Conservation (phyloP, 805 yeast species). For the Kuraishia hungarica region DNA sequence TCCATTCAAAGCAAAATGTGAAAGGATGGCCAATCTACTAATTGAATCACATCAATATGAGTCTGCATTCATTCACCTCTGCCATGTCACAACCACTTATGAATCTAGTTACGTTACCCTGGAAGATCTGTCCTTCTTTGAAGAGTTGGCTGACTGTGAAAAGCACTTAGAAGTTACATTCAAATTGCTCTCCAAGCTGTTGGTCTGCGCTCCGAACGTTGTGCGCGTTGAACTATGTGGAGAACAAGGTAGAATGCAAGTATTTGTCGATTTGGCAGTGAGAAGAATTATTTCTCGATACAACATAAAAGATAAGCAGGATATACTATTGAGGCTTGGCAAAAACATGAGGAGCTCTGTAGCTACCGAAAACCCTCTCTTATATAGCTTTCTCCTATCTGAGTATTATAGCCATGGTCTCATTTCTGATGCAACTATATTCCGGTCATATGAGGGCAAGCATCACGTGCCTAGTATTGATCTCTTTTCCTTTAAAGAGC, state of each 20-base stretch:
- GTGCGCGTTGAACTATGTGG: slow-evolving; percentile 7
- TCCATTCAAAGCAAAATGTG: slow-evolving; percentile 21
- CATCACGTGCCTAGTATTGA: background rate
- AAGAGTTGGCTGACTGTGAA: slow-evolving; percentile 4
- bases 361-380: background rate
- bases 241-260: slow-evolving; percentile 11
- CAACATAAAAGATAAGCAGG: slow-evolving; percentile 13
- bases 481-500: background rate
- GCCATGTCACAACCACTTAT: background rate
- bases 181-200: slow-evolving; percentile 10
- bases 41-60: slow-evolving; percentile 11
- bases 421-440: background rate
- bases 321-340: slow-evolving; percentile 12
- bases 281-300: slow-evolving; percentile 15
- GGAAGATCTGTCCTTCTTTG: slow-evolving; percentile 1
- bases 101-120: background rate
- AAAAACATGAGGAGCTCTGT: background rate
- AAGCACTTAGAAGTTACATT: slow-evolving; percentile 8
- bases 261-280: slow-evolving; percentile 12
- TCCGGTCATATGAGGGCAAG: background rate
- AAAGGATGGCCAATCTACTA: slow-evolving; percentile 23
- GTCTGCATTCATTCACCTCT: background rate
- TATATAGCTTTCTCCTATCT: background rate
- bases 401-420: background rate
- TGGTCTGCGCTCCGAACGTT: slow-evolving; percentile 8